Evolutionary conservation across 306 rosid genomes (phyloP), one percentile per base, ranked within the genome.

Genomic region (Glycyrrhiza uralensis): DNA sequence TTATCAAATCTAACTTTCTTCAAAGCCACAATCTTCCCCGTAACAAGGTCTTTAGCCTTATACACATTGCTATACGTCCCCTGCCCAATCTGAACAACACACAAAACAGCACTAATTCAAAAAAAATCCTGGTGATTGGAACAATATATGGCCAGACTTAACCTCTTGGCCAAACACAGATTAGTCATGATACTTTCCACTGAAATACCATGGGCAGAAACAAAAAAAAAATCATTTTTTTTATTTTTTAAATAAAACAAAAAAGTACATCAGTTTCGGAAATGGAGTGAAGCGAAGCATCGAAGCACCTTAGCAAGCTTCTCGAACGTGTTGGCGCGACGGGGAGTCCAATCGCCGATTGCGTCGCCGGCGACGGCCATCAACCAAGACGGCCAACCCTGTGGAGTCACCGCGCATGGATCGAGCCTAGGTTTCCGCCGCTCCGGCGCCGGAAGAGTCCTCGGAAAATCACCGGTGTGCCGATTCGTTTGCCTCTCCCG

Each of bases 21-120:
- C 75, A 94, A 79, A 44, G 97, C 99, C 80, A 94, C 99, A 63
- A 94, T 86, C 81, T 88, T 91, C 18, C 95, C 97, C 38, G 83
- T 87, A 11, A 86, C 20, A 58, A 94, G 85, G 79, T 94, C 99
- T 29, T 77, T 89, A 2, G 99, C 99, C 81, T 94, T 94, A 77
- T 94, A 94, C 62, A 94, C 99, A 86, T 94, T 94, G 86, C 99
- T 94, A 54, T 94, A 94, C 47, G 99, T 94, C 49, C 99, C 99
- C 78, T 94, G 99, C 81, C 99, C 99, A 79, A 94, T 91, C 99
- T 94, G 84, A 68, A 80, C 44, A 56, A 38, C 44, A 69, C 18
- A 36, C 7, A 29, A 41, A 68, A 71, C 7, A 33, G 0, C 24
- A 56, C 12, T 24, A 19, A 65, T 46, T 49, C 35, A 70, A 30